Evolutionary conservation across 495 filamentous ascomycete genomes (phyloP).

Genomic region (Xylaria castorea): DNA sequence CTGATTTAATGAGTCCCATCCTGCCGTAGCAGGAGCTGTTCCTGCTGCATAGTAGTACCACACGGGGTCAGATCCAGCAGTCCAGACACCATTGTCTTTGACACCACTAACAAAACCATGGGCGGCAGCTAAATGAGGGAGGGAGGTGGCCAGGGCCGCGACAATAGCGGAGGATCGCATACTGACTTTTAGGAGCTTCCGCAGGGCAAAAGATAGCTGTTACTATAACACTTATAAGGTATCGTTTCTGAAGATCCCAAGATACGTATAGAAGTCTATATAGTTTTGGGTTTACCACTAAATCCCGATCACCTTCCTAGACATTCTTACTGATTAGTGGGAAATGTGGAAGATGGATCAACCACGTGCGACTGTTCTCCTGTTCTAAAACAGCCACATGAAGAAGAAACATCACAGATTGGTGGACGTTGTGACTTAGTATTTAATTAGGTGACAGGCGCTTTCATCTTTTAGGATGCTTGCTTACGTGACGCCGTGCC

Average conservation of each 20-base stretch:
- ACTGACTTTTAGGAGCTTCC: neutral
- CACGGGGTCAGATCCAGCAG: slow-evolving; percentile 27
- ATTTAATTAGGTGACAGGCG: neutral
- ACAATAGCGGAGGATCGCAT: neutral
- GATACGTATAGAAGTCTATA: slow-evolving; percentile 1
- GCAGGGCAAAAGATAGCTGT: neutral
- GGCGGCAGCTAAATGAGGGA: slow-evolving; percentile 44
- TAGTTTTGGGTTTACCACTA: neutral
- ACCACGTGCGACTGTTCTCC: neutral
- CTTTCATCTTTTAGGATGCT: slow-evolving; percentile 8
- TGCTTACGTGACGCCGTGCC: slow-evolving; percentile 13
- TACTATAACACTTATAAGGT: neutral
- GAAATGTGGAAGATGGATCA: neutral
- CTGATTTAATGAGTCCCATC: slow-evolving; percentile 56
- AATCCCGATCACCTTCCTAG: neutral
- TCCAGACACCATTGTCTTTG: slow-evolving; percentile 58
- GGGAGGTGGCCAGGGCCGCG: neutral
- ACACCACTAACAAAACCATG: slow-evolving; percentile 68
- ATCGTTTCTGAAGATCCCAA: neutral
- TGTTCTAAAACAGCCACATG: neutral
- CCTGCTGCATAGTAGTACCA: slow-evolving; percentile 31
- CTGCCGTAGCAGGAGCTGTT: slow-evolving; percentile 17
- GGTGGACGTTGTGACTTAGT: slow-evolving; percentile 11
- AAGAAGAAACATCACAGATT: neutral
- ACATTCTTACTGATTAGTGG: slow-evolving; percentile 17